Evolutionary conservation across 208 protist species (phyloP).

Genomic region (Naegleria lovaniensis): DNA sequence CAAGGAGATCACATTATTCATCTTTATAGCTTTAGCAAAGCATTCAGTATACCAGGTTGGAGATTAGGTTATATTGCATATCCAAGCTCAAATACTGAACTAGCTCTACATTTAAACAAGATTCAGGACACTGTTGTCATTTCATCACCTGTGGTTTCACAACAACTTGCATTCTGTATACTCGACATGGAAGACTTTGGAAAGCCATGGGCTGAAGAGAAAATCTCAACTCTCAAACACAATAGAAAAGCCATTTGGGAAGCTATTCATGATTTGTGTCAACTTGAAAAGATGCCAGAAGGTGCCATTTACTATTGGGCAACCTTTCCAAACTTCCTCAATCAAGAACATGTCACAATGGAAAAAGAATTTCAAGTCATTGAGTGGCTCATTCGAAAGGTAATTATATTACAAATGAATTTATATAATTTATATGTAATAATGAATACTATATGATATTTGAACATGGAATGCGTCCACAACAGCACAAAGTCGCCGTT

Average conservation of each 20-base stretch:
- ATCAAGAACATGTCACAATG: neutral
- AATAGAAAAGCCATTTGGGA: constrained; percentile 2
- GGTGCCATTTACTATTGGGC: constrained; percentile 15
- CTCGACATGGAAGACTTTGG: neutral
- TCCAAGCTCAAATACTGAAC: neutral
- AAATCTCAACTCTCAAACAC: neutral
- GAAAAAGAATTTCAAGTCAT: constrained; percentile 15
- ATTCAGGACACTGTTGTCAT: neutral
- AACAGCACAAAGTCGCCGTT: neutral
- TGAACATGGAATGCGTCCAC: no score
- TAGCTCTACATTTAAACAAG: neutral
- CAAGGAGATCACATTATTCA: constrained; percentile 11
- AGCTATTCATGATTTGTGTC: neutral
- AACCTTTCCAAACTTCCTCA: neutral
- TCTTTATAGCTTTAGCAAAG: neutral
- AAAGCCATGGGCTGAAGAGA: neutral
- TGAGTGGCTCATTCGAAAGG: neutral
- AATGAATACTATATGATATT: no score
- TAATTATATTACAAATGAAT: no score
- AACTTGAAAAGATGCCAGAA: neutral
- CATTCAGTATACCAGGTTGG: neutral
- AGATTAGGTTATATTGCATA: neutral
- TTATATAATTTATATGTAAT: no score
- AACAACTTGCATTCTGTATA: neutral
- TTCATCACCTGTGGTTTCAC: neutral